phyloP scores from a whole-genome alignment of 1,139 yeast genomes.

The Yamadazyma trypodendri region DNA sequence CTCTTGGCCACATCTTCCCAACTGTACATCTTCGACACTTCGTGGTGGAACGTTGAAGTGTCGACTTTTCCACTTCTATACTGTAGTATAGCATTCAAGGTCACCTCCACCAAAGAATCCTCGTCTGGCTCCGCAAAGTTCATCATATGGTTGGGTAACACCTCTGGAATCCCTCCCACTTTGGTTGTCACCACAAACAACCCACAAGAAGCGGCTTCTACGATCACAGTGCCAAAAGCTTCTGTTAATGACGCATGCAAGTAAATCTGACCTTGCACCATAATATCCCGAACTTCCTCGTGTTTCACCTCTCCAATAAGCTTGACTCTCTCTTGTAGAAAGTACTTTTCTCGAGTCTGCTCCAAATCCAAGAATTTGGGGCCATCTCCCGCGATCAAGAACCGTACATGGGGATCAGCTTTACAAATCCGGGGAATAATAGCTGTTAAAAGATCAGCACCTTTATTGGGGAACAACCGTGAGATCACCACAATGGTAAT shows the following conservation, averaged over 20 bases:
- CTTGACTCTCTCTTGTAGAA: conserved; percentile 84
- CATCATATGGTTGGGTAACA: conserved; percentile 90
- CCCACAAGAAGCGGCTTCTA: conserved; percentile 98
- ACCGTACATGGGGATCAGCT: conserved; percentile 62
- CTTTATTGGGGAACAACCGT: conserved; percentile 91
- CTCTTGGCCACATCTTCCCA: conserved; percentile 89
- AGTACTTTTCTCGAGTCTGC: conserved; percentile 88
- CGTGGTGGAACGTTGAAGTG: conserved; percentile 73
- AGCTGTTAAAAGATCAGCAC: conserved; percentile 85
- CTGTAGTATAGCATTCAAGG: conserved; percentile 61
- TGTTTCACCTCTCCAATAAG: conserved; percentile 86
- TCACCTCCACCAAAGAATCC: conserved; percentile 70
- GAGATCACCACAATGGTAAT: conserved; percentile 91
- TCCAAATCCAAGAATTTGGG: conserved; percentile 92
- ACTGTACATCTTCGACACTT: conserved; percentile 80
- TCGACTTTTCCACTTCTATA: conserved; percentile 61
- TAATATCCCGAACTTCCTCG: conserved; percentile 88
- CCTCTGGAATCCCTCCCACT: conserved; percentile 98
- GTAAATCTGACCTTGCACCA: conserved; percentile 92
- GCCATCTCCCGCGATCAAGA: conserved; percentile 94
- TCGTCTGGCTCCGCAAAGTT: conserved; percentile 85
- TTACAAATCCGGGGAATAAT: conserved; percentile 82
- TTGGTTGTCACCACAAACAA: conserved; percentile 89
- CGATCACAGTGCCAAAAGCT: conserved; percentile 96
- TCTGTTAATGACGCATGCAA: conserved; percentile 93